Percentiles rank a stretch among this genome's conserved stretches.
These are phyloP conservation scores for Debaryomyces maramus DNA, from an alignment of 805 yeast species.

Conservation along the genomic window DNA sequence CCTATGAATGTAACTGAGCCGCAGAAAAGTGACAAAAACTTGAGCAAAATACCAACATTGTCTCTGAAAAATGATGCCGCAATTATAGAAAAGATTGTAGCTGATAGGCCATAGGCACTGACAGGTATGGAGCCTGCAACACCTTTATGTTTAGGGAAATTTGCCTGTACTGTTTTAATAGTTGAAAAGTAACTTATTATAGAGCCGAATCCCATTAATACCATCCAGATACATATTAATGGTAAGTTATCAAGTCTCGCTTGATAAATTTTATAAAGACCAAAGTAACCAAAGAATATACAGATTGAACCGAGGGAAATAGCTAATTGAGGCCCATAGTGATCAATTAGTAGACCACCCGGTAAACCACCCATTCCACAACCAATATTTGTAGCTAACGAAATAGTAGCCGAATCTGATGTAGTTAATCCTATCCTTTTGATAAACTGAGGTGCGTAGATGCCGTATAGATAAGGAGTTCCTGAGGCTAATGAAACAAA, in stretches of 20 bases:
- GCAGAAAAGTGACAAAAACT: slow-evolving; percentile 55
- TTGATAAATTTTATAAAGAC: slow-evolving; percentile 49
- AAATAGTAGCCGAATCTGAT: slow-evolving; percentile 61
- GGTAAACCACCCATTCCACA: slow-evolving; percentile 68
- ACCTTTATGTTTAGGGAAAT: slow-evolving; percentile 71
- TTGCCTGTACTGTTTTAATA: slow-evolving; percentile 56
- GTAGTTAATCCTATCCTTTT: slow-evolving; percentile 56
- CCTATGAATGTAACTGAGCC: slow-evolving; percentile 47
- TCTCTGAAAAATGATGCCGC: slow-evolving; percentile 54
- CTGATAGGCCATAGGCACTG: slow-evolving; percentile 69
- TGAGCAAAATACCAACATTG: slow-evolving; percentile 54
- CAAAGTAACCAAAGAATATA: slow-evolving; percentile 55
- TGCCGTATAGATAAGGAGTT: slow-evolving; percentile 72
- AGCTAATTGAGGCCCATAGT: slow-evolving; percentile 54
- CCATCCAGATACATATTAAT: slow-evolving; percentile 50
- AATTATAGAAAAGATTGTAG: slow-evolving; percentile 59
- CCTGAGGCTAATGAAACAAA: slow-evolving; percentile 69
- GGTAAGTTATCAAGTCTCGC: slow-evolving; percentile 38
- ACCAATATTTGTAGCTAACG: slow-evolving; percentile 64
- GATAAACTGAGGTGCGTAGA: slow-evolving; percentile 73
- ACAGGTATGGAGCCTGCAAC: slow-evolving; percentile 70
- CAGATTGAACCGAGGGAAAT: slow-evolving; percentile 54
- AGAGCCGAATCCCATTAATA: slow-evolving; percentile 64
- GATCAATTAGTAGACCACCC: slow-evolving; percentile 69
- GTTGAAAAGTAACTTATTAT: slow-evolving; percentile 60